These are phyloP conservation scores for Coemansia sp. DNA, from an alignment of 192 early-diverging fungal species.

Conservation along the genomic window DNA sequence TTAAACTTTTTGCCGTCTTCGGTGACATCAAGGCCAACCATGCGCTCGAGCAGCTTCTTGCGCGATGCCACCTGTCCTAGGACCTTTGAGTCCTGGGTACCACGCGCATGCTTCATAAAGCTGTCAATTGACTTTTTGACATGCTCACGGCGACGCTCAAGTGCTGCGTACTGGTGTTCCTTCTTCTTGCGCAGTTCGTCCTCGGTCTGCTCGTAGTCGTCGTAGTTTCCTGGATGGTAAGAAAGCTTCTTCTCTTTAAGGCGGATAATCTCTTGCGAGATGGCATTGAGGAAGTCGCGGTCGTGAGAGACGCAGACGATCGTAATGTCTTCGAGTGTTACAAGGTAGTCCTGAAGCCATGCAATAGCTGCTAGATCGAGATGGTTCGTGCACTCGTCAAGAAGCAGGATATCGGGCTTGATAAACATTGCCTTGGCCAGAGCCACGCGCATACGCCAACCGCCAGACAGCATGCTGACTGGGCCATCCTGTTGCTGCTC, in stretches of 20 bases:
- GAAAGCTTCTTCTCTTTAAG: conserved; percentile 67
- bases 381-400: conserved; percentile 90
- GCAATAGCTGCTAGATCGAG: conserved; percentile 87
- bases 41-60: conserved; percentile 71
- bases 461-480: conserved; percentile 67
- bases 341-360: conserved; percentile 81
- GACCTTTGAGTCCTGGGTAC: conserved; percentile 80
- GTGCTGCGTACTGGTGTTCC: conserved; percentile 58
- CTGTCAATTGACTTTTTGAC: conserved; percentile 79
- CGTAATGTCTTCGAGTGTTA: conserved; percentile 60
- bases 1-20: conserved; percentile 73
- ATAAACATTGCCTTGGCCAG: conserved; percentile 82
- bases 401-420: conserved; percentile 75
- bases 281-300: conserved; percentile 78
- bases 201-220: conserved; percentile 73
- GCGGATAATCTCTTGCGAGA: conserved; percentile 73
- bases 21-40: conserved; percentile 60
- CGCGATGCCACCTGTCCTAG: conserved; percentile 71
- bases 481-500: conserved; percentile 59
- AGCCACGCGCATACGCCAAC: conserved; percentile 88
- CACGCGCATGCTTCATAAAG: conserved; percentile 65
- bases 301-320: conserved; percentile 90
- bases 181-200: conserved; percentile 71
- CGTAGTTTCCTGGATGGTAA: conserved; percentile 85
- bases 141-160: conserved; percentile 70